phyloP scores from a whole-genome alignment of 495 filamentous ascomycete genomes.

The Copromyces sp. region DNA sequence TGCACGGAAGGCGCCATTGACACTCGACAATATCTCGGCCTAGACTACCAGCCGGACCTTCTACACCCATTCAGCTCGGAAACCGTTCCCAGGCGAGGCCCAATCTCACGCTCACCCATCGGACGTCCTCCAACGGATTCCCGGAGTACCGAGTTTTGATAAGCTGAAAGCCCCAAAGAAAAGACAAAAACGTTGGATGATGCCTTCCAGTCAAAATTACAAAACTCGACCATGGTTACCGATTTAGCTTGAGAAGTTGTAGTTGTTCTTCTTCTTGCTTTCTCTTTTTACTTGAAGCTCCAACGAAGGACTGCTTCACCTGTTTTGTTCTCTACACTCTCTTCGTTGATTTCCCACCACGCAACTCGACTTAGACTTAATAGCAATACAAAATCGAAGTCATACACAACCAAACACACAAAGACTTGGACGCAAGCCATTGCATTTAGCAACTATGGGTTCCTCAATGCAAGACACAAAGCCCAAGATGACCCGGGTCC shows the following conservation, averaged over 20 bases:
- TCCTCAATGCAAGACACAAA: neutral
- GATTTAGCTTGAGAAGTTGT: neutral
- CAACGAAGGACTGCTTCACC: neutral
- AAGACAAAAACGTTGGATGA: neutral
- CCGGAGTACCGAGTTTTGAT: neutral
- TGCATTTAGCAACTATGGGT: neutral
- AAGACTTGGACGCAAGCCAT: neutral
- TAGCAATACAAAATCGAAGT: neutral
- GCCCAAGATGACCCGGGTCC: constrained; percentile 38
- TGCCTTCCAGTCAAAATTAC: neutral
- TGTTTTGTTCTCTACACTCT: neutral
- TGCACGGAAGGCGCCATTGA: neutral
- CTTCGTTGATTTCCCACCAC: neutral
- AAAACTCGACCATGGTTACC: neutral
- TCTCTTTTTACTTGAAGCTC: neutral
- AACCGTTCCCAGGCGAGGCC: neutral
- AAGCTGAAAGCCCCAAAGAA: neutral
- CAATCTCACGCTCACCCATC: neutral
- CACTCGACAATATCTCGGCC: neutral
- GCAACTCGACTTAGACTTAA: neutral
- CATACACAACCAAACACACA: neutral
- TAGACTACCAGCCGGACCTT: neutral
- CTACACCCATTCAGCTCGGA: neutral
- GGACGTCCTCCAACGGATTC: neutral
- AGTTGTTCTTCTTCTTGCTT: neutral